Conservation (phyloP, 139 green algal species). For the Pycnococcus provasolii region DNA sequence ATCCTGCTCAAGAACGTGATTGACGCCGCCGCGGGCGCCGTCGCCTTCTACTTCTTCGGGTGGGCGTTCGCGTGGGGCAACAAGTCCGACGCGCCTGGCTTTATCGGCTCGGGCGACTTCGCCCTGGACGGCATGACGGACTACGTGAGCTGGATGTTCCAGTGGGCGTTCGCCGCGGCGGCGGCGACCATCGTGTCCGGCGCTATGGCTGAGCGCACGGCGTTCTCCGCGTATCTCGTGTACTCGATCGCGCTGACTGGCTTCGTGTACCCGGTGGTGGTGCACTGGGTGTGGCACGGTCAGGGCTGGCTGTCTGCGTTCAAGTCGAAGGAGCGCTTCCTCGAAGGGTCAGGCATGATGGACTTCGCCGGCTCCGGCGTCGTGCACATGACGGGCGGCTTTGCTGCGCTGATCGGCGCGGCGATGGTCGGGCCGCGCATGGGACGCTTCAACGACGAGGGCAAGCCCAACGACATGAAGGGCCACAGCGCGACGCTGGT, state of each 20-base stretch:
- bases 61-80: constrained; percentile 57
- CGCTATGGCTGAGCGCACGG: constrained; percentile 41
- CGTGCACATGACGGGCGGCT: constrained; percentile 47
- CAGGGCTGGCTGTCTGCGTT: constrained; percentile 36
- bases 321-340: background rate
- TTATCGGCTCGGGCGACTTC: constrained; percentile 46
- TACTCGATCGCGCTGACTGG: constrained; percentile 46
- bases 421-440: constrained; percentile 77
- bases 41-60: constrained; percentile 51
- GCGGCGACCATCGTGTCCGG: constrained; percentile 43
- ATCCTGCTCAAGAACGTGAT: constrained; percentile 79
- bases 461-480: constrained; percentile 51
- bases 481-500: constrained; percentile 52
- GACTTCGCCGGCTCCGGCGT: constrained; percentile 47
- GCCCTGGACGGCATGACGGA: constrained; percentile 25
- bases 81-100: constrained; percentile 32
- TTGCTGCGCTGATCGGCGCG: constrained; percentile 41
- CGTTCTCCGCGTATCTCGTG: constrained; percentile 39
- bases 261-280: constrained; percentile 51
- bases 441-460: constrained; percentile 76
- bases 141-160: constrained; percentile 13
- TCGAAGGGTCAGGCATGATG: constrained; percentile 29
- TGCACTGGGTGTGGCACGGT: constrained; percentile 43
- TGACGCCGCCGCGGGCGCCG: constrained; percentile 53
- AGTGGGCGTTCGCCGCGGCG: constrained; percentile 38